Base-by-base conservation (phyloP, 2,329 filamentous ascomycete species). In the Chalaropsis ovoidea region DNA sequence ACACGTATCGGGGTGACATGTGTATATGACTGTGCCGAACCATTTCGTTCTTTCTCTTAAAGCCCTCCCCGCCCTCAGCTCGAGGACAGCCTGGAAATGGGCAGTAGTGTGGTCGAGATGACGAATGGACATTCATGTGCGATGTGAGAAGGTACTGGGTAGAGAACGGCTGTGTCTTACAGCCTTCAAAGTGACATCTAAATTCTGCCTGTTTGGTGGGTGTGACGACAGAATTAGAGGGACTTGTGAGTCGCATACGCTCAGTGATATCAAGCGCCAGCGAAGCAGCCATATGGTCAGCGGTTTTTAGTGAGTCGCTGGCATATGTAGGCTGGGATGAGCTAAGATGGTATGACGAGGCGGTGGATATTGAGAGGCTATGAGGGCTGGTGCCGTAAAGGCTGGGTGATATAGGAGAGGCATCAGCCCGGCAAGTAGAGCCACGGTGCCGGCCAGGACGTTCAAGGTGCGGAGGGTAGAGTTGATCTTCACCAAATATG, bases 1-100 rank as follows among this genome's bases (percentile, higher is more conserved):
- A 99, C 39, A 96, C 86, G 72, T 97, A 99, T 68, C 93, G 93
- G 0, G 94, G 94, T 7, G 90, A 95, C 69, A 91, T 87, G 72
- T 99, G 94, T 3, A 97, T 94, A 2, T 97, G 81, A 0, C 93
- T 92, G 72, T 88, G 85, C 35, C 85, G 76, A 60, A 87, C 87
- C 85, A 88, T 87, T 72, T 88, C 86, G 70, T 88, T 88, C 73
- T 87, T 88, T 66, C 86, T 79, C 73, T 88, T 88, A 73, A 88
- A 88, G 0, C 86, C 86, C 69, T 84, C 86, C 3, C 85, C 85
- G 1, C 82, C 81, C 71, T 85, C 81, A 61, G 81, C 82, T 62
- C 85, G 79, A n/a, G 83, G 77, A 70, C 85, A 88, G 0, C 80
- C 82, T 61, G 78, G 77, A 0, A 87, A 82, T 0, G 82, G 78